Base-by-base conservation (phyloP, 73 alveolate genomes). In the Durusdinium trenchii region DNA sequence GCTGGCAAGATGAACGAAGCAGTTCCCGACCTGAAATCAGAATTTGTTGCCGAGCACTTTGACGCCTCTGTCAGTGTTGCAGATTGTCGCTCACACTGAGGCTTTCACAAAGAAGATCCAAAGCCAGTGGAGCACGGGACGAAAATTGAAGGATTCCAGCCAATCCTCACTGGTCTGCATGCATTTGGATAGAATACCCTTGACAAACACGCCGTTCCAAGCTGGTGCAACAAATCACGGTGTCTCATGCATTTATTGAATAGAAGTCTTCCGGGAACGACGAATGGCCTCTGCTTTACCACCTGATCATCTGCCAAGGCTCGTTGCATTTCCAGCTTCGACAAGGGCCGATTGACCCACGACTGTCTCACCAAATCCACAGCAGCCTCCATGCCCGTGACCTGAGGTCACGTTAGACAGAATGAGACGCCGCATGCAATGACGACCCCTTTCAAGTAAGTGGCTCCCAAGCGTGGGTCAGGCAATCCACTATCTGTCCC, bases 321-420 rank as follows among this genome's bases (percentile, higher is more conserved):
- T 42, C 95, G 67, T 64, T 42, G 78, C 30, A 7, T 43, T 64
- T 86, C 95, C 83, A 54, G 51, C 83, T 86, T 2, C 23, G 95
- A 38, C 61, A 86, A 36, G 3, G 95, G 95, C 45, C 95, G 95
- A 64, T 86, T 86, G 47, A 86, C 82, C 95, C 95, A 86, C 30
- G 83, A 86, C 62, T 86, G 95, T 40, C 95, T 40, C 36, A 86
- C 83, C 60, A 86, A 46, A 42, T 61, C 95, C 83, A 86, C 43
- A 1, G 95, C 95, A 6, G 83, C 81, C 46, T 86, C 95, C 95
- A 86, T 60, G 45, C 95, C 95, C 10, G 95, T 86, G 67, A 86
- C 95, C 95, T 86, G 40, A 26, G 38, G 36, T 12, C 1, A 64
- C 42, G 36, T 64, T 12, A 30, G 9, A 32, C 42, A 10, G n/a